phyloP scores from a whole-genome alignment of 805 yeast species.

The Lipomyces mesembrius region DNA sequence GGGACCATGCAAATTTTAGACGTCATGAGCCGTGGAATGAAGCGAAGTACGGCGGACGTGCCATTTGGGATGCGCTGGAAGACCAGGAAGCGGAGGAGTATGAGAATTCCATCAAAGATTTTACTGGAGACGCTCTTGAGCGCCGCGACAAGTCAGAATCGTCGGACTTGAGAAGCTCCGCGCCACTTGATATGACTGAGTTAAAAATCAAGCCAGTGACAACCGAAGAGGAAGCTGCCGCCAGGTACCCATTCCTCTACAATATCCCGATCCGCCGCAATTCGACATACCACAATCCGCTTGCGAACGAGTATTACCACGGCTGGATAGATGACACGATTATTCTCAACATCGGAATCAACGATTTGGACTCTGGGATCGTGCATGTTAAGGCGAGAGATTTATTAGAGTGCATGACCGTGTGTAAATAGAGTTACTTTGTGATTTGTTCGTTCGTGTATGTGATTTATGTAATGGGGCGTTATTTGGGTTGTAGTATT shows the following conservation, averaged over 20 bases:
- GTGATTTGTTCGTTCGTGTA: not conserved
- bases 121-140: not conserved
- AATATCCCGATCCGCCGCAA: not conserved
- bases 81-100: constrained; percentile 15
- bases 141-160: not conserved
- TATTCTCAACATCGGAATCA: constrained; percentile 28
- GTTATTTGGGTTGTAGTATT: not conserved
- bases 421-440: constrained; percentile 7
- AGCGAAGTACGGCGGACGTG: constrained; percentile 24
- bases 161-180: not conserved
- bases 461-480: not conserved
- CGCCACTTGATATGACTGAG: not conserved
- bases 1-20: constrained; percentile 25
- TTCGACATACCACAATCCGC: constrained; percentile 11
- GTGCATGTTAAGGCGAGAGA: constrained; percentile 31
- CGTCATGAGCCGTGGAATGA: constrained; percentile 25
- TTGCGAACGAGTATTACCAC: constrained; percentile 30
- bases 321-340: constrained; percentile 35
- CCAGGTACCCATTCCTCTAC: not conserved
- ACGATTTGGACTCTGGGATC: constrained; percentile 22
- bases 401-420: constrained; percentile 17
- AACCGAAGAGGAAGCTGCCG: not conserved
- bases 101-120: constrained; percentile 8
- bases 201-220: not conserved
- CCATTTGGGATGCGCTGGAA: constrained; percentile 22